phyloP scores from a whole-genome alignment of 2,329 filamentous ascomycete species.

The Fusarium sp. region DNA sequence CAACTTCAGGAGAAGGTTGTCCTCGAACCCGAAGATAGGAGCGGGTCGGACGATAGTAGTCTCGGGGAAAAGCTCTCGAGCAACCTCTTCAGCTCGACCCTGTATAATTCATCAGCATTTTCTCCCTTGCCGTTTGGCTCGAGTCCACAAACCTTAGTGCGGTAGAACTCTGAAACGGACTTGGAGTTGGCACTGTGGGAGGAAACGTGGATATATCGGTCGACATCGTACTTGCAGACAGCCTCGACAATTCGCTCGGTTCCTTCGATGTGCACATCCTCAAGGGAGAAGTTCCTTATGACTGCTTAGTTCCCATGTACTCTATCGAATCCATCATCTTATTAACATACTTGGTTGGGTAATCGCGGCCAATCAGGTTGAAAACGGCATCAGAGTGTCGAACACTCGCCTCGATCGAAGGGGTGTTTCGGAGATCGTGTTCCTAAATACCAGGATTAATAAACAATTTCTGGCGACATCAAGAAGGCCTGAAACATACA shows the following conservation, averaged over 20 bases:
- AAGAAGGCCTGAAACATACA: constrained; percentile 56
- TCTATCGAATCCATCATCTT: background rate
- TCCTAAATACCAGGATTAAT: constrained; percentile 64
- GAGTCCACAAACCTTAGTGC: constrained; percentile 74
- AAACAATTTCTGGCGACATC: background rate
- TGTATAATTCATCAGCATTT: constrained; percentile 46
- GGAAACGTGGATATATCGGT: constrained; percentile 95
- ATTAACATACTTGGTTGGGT: constrained; percentile 83
- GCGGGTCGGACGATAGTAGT: constrained; percentile 96
- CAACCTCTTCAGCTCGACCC: constrained; percentile 83
- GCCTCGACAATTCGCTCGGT: constrained; percentile 92
- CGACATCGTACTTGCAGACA: constrained; percentile 96
- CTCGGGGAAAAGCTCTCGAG: constrained; percentile 90
- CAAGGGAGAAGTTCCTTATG: constrained; percentile 87
- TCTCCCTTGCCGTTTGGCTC: background rate
- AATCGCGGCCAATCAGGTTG: constrained; percentile 93
- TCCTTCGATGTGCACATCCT: constrained; percentile 93
- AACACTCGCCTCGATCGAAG: constrained; percentile 95
- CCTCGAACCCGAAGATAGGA: constrained; percentile 94
- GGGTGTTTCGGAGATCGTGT: constrained; percentile 92
- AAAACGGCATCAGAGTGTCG: constrained; percentile 97
- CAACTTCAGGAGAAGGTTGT: constrained; percentile 86
- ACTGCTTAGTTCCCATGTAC: constrained; percentile 35
- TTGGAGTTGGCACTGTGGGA: constrained; percentile 87
- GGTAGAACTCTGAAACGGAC: constrained; percentile 88